Percentiles rank a stretch among this genome's conserved stretches.
Evolutionary conservation across 1,284 basidiomycete genomes (phyloP).

Genomic region (Lentinula novae-zelandiae): DNA sequence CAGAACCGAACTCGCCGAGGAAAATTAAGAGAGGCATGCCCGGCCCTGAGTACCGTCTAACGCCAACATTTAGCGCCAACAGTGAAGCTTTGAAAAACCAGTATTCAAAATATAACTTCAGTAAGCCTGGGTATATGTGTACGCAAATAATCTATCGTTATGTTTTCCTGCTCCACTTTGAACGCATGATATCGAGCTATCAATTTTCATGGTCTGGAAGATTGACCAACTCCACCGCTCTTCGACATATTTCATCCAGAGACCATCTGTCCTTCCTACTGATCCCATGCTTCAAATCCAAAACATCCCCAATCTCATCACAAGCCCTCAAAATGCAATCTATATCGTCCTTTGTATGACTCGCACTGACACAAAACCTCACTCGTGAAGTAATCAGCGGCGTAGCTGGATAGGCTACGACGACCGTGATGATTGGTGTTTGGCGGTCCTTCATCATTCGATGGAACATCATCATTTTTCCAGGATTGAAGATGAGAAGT

Average conservation of each 20-base stretch:
- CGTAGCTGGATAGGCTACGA: conserved; percentile 91
- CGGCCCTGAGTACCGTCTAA: background rate
- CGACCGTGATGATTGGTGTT: conserved; percentile 86
- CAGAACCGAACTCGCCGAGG: background rate
- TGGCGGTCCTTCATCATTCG: conserved; percentile 83
- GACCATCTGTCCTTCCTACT: conserved; percentile 68
- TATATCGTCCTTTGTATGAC: conserved; percentile 97
- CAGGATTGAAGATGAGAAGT: conserved; percentile 89
- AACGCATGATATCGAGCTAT: too few species aligned
- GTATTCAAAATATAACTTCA: too few species aligned
- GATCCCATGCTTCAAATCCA: conserved; percentile 81
- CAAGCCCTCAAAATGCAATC: conserved; percentile 85
- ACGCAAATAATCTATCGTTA: too few species aligned
- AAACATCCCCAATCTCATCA: conserved; percentile 87
- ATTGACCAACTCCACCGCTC: conserved; percentile 77
- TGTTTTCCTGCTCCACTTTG: too few species aligned
- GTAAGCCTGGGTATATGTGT: too few species aligned
- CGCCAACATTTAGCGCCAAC: too few species aligned
- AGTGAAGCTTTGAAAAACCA: too few species aligned
- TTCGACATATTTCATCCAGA: conserved; percentile 73
- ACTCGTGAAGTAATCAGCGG: conserved; percentile 88
- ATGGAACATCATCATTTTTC: conserved; percentile 88
- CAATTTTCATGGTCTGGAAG: background rate
- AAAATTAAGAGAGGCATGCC: background rate
- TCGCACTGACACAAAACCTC: conserved; percentile 91